Conservation (phyloP, 257 asterid genomes). For the Ehretia macrophylla region DNA sequence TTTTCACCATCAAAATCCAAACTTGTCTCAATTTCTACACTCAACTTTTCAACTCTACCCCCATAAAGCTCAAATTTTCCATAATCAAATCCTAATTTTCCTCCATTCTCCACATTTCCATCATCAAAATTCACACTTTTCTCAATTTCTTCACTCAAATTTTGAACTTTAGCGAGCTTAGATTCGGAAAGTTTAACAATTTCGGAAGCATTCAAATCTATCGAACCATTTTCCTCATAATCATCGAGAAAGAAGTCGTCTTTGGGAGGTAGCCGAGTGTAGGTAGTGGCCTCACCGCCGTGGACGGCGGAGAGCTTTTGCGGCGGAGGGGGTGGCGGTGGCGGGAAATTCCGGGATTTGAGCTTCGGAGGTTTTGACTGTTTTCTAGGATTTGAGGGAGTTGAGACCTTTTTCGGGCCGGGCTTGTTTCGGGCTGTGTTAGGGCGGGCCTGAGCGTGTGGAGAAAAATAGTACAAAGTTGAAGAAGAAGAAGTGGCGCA, state of each 20-base stretch:
- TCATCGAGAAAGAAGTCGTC: constrained; percentile 47
- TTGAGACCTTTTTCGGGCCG: constrained; percentile 10
- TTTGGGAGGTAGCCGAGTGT: constrained; percentile 75
- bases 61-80: constrained; percentile 67
- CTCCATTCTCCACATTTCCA: constrained; percentile 8
- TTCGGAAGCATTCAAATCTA: not conserved
- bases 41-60: constrained; percentile 14
- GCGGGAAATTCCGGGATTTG: constrained; percentile 14
- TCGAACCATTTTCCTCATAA: constrained; percentile 24
- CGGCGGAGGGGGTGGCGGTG: constrained; percentile 34
- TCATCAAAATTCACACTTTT: constrained; percentile 12
- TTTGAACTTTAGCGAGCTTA: not conserved
- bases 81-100: constrained; percentile 36
- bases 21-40: constrained; percentile 7
- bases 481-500: constrained; percentile 7
- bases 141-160: constrained; percentile 10
- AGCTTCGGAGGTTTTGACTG: constrained; percentile 18
- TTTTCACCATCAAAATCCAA: constrained; percentile 20
- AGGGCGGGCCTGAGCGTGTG: not conserved
- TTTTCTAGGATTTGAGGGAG: not conserved
- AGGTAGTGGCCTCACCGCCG: constrained; percentile 80
- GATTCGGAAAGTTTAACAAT: constrained; percentile 42
- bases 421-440: constrained; percentile 9
- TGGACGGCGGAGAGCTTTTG: constrained; percentile 29
- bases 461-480: constrained; percentile 9